Percentiles rank a stretch among this genome's conserved stretches.
Conservation (phyloP, 169 alveolate genomes). For the Perkinsus olseni region DNA sequence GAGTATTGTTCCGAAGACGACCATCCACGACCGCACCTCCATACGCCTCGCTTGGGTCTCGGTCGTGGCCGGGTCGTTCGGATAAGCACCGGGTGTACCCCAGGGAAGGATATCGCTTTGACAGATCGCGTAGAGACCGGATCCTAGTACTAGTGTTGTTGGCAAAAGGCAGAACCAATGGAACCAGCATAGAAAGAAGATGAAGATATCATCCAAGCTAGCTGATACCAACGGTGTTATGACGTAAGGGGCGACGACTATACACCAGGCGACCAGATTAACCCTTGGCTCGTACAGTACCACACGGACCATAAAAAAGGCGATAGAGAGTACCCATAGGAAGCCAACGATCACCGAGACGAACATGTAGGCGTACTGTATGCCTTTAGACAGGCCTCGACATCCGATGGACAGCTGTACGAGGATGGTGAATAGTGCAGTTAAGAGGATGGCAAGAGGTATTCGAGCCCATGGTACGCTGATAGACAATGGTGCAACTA, state of each 20-base stretch:
- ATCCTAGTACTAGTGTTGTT: neutral
- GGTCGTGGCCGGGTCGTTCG: neutral
- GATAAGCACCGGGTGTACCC: neutral
- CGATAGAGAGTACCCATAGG: neutral
- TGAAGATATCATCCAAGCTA: neutral
- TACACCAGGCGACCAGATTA: neutral
- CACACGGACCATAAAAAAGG: neutral
- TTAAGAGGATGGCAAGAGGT: neutral
- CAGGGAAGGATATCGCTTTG: neutral
- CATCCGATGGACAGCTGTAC: neutral
- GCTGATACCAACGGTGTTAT: neutral
- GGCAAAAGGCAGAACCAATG: neutral
- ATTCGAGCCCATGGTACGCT: neutral
- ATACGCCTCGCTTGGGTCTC: neutral
- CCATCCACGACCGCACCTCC: neutral
- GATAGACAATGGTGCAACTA: neutral
- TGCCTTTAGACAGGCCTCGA: neutral
- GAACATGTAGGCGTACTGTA: neutral
- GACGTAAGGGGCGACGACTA: neutral
- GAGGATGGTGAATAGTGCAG: neutral
- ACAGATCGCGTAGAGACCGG: neutral
- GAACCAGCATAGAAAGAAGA: neutral
- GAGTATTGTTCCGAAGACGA: neutral
- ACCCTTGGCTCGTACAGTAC: neutral
- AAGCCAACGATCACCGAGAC: neutral